Percentiles rank a stretch among this genome's conserved stretches.
Conservation (phyloP, 208 protist genomes). For the Pavlovales sp. region DNA sequence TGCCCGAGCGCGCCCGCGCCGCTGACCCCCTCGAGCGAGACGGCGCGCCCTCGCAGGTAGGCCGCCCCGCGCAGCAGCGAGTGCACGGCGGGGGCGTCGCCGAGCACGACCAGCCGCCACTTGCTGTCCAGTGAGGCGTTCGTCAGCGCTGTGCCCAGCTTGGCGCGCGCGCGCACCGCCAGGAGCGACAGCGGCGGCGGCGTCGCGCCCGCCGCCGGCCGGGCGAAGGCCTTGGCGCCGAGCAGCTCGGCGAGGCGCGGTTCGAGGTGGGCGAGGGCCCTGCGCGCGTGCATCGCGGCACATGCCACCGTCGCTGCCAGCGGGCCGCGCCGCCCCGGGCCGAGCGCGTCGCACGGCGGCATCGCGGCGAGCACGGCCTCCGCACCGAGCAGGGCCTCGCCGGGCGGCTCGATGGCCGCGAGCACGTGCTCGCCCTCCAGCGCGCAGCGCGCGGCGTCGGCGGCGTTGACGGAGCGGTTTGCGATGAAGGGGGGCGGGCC, state of each 20-base stretch:
- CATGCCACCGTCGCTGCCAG: background rate
- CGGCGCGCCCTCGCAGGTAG: background rate
- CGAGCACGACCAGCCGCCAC: background rate
- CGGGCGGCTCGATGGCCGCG: background rate
- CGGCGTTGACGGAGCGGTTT: background rate
- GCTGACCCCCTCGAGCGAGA: background rate
- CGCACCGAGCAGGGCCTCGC: background rate
- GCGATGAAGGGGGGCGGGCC: background rate
- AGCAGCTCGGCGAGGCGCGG: too few species aligned
- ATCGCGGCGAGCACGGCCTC: background rate
- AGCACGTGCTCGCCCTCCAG: background rate
- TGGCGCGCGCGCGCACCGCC: too few species aligned
- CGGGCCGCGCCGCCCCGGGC: too few species aligned
- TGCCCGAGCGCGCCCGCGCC: background rate
- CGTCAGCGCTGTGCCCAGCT: too few species aligned
- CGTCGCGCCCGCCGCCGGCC: too few species aligned
- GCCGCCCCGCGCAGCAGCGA: background rate
- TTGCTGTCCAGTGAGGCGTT: background rate
- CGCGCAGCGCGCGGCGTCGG: background rate
- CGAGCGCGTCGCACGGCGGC: too few species aligned
- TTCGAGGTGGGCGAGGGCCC: too few species aligned
- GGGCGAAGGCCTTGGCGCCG: too few species aligned
- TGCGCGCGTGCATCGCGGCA: too few species aligned
- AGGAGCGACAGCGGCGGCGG: too few species aligned
- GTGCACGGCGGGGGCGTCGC: background rate